Percentiles rank a stretch among this genome's conserved stretches.
These are phyloP conservation scores for Lathyrus sativus DNA, from an alignment of 306 rosid species.

Conservation along the genomic window DNA sequence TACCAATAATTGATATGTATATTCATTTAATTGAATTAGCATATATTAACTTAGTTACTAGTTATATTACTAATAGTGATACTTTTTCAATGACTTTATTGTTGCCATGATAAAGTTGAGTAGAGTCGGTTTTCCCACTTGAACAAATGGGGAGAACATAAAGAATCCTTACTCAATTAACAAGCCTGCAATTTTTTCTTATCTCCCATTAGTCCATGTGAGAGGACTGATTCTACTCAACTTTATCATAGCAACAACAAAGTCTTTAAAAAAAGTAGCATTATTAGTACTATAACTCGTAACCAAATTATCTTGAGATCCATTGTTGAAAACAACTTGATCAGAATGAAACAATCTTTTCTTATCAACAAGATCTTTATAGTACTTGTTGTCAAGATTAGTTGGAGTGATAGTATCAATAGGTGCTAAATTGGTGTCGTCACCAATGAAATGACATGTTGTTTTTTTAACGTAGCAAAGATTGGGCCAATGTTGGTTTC, in stretches of 20 bases:
- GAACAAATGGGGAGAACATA: constrained; percentile 63
- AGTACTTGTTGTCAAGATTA: constrained; percentile 64
- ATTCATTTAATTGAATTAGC: too few relatives aligned
- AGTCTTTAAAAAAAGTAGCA: constrained; percentile 49
- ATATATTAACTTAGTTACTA: too few relatives aligned
- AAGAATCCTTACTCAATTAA: constrained; percentile 43
- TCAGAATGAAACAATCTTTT: constrained; percentile 80
- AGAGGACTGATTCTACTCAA: constrained; percentile 59
- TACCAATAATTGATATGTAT: too few relatives aligned
- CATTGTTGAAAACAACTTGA: constrained; percentile 65
- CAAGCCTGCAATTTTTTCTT: constrained; percentile 63
- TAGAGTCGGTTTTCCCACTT: constrained; percentile 58
- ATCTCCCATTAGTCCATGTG: too few relatives aligned
- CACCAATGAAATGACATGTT: constrained; percentile 58
- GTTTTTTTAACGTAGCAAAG: constrained; percentile 49
- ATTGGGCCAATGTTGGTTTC: constrained; percentile 61
- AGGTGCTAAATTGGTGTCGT: constrained; percentile 62
- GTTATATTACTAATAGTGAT: constrained; percentile 39
- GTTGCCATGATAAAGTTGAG: constrained; percentile 76
- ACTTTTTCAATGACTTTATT: constrained; percentile 60
- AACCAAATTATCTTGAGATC: constrained; percentile 66
- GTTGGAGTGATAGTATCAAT: constrained; percentile 46
- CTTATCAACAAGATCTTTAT: constrained; percentile 39
- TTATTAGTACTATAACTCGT: constrained; percentile 43
- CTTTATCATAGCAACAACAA: constrained; percentile 72